phyloP scores from a whole-genome alignment of 192 early-diverging fungal genomes.

The Gonapodya sp. region DNA sequence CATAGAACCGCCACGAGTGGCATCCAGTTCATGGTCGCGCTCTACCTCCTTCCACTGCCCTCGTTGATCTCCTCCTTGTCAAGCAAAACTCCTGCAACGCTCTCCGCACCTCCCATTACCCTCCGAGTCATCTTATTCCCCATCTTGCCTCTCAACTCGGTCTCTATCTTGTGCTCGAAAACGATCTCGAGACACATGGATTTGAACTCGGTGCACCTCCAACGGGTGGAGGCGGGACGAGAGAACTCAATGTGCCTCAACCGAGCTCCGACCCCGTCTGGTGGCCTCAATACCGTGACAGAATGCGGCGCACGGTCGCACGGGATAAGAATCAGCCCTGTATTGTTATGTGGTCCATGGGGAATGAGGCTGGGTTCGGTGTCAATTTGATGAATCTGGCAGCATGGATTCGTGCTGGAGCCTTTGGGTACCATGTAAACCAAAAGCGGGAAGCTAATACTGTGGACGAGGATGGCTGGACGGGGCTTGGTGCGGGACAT shows the following conservation, averaged over 20 bases:
- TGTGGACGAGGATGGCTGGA: neutral
- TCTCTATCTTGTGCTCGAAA: conserved; percentile 7
- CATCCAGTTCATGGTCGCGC: conserved; percentile 1
- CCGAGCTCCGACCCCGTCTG: neutral
- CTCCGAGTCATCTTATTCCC: neutral
- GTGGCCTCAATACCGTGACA: neutral
- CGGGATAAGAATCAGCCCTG: neutral
- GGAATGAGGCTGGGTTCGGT: neutral
- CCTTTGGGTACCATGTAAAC: neutral
- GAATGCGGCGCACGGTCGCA: neutral
- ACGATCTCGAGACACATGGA: conserved; percentile 4
- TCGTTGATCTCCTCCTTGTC: neutral
- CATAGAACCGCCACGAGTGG: neutral
- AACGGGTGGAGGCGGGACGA: neutral
- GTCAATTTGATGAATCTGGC: neutral
- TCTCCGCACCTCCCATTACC: conserved; percentile 6
- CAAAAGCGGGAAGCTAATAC: neutral
- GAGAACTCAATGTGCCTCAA: neutral
- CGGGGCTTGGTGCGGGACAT: neutral
- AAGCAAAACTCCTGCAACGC: conserved; percentile 4
- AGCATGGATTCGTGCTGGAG: neutral
- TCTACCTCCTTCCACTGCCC: neutral
- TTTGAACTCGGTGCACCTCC: neutral
- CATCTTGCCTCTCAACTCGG: neutral
- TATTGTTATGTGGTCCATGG: neutral